A percentile compares a stretch with the other conserved stretches of the same genome.
These are phyloP conservation scores for Lachnum nothofagi DNA, from an alignment of 2,329 filamentous ascomycete species.

Conservation along the genomic window DNA sequence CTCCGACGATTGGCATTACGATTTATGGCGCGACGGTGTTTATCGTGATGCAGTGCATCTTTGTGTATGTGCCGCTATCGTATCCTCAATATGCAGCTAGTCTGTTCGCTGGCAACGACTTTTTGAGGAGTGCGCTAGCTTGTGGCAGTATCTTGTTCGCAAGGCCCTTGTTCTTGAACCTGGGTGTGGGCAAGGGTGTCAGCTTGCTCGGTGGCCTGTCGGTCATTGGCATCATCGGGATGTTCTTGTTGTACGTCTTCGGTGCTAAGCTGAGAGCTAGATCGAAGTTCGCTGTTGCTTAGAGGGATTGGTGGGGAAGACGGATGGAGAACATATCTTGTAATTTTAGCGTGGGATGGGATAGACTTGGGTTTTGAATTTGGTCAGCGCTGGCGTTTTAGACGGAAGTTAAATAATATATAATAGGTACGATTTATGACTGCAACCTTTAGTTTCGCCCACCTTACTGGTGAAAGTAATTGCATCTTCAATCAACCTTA, in stretches of 20 bases:
- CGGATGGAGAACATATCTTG: neutral
- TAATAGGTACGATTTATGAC: neutral
- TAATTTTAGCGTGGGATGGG: neutral
- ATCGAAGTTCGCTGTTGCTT: slow-evolving; percentile 21
- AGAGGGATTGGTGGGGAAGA: neutral
- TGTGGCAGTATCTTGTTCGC: slow-evolving; percentile 57
- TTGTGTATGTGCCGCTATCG: slow-evolving; percentile 52
- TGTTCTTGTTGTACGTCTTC: slow-evolving; percentile 30
- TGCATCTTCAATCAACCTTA: no score
- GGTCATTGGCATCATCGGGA: slow-evolving; percentile 48
- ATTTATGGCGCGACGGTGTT: slow-evolving; percentile 50
- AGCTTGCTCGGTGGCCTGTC: slow-evolving; percentile 52
- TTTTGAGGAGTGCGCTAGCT: slow-evolving; percentile 53
- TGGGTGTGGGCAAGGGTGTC: slow-evolving; percentile 54
- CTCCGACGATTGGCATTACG: slow-evolving; percentile 50
- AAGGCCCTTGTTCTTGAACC: slow-evolving; percentile 52
- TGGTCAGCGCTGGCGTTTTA: neutral
- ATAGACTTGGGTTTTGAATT: neutral
- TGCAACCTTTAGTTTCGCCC: no score
- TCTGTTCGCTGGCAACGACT: slow-evolving; percentile 57
- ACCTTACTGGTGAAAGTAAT: no score
- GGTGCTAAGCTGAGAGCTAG: slow-evolving; percentile 20
- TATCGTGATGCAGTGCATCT: slow-evolving; percentile 55
- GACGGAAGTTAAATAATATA: neutral
- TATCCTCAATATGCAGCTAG: slow-evolving; percentile 54